A percentile compares a stretch with the other conserved stretches of the same genome.
Evolutionary conservation across 75 land plant species (phyloP).

Genomic region (Sequoiadendron giganteum): DNA sequence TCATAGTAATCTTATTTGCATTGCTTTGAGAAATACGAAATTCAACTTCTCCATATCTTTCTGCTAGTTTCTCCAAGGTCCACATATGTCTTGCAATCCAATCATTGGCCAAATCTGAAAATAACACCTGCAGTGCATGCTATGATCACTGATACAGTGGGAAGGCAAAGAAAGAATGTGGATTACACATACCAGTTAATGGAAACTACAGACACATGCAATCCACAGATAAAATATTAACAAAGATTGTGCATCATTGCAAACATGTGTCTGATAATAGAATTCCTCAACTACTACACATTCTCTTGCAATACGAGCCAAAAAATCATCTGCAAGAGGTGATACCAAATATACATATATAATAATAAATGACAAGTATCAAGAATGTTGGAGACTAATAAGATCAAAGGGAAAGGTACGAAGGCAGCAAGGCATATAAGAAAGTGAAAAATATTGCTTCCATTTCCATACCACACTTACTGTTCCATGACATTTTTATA

Average conservation of each 20-base stretch:
- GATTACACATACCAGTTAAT: neutral
- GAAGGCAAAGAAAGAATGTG: neutral
- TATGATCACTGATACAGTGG: neutral
- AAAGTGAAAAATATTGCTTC: no score
- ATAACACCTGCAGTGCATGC: constrained; percentile 55
- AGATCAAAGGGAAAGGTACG: neutral
- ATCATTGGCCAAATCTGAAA: constrained; percentile 65
- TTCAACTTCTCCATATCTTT: constrained; percentile 69
- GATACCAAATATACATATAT: neutral
- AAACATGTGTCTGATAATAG: neutral
- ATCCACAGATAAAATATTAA: neutral
- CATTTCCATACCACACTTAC: no score
- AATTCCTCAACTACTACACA: neutral
- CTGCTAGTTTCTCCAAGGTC: constrained; percentile 65
- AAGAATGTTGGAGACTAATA: neutral
- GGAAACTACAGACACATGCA: neutral
- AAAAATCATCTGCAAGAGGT: neutral
- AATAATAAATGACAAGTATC: neutral
- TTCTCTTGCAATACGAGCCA: neutral
- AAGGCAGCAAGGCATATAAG: neutral
- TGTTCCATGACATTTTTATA: no score
- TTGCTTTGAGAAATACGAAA: constrained; percentile 86
- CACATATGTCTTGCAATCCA: constrained; percentile 90
- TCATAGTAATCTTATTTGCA: constrained; percentile 67
- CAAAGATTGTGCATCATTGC: neutral